Evolutionary conservation across 768 basidiomycete species (phyloP).

Genomic region (Lepiota brunneoincarnata): DNA sequence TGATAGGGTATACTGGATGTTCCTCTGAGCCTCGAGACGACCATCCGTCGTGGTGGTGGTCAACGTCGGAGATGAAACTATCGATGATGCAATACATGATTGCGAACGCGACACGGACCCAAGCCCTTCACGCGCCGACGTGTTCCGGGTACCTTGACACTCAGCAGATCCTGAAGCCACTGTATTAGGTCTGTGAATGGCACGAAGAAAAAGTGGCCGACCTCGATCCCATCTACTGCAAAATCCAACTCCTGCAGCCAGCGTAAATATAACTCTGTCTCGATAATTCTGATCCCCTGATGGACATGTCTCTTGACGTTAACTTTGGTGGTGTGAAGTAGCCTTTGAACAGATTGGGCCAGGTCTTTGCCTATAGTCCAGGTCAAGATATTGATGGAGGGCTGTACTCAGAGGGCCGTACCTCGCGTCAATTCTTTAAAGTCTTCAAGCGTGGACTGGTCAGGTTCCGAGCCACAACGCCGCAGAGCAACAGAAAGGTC

Average conservation of each 20-base stretch:
- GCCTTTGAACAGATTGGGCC: slow-evolving; percentile 22
- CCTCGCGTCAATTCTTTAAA: slow-evolving; percentile 12
- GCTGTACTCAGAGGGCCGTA: slow-evolving; percentile 8
- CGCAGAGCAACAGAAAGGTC: not conserved
- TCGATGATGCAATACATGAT: slow-evolving; percentile 42
- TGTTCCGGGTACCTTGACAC: slow-evolving; percentile 34
- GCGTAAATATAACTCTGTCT: slow-evolving; percentile 40
- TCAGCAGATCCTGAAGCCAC: slow-evolving; percentile 30
- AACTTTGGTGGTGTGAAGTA: slow-evolving; percentile 31
- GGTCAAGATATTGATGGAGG: not conserved
- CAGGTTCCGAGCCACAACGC: not conserved
- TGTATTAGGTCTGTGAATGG: not conserved
- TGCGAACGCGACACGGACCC: slow-evolving; percentile 37
- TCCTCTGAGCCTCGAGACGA: slow-evolving; percentile 28
- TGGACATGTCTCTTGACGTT: slow-evolving; percentile 28
- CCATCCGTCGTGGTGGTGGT: slow-evolving; percentile 42
- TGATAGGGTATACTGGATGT: slow-evolving; percentile 29
- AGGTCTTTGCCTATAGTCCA: not conserved
- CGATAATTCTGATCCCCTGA: slow-evolving; percentile 28
- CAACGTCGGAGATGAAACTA: slow-evolving; percentile 41
- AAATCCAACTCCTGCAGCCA: slow-evolving; percentile 40
- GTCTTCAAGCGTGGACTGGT: not conserved
- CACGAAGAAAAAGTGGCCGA: slow-evolving; percentile 17
- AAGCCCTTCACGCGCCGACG: slow-evolving; percentile 33
- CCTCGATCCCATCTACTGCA: slow-evolving; percentile 35